A percentile compares a stretch with the other conserved stretches of the same genome.
Evolutionary conservation across 441 rosid species (phyloP).

Genomic region (Mallotus japonicus): DNA sequence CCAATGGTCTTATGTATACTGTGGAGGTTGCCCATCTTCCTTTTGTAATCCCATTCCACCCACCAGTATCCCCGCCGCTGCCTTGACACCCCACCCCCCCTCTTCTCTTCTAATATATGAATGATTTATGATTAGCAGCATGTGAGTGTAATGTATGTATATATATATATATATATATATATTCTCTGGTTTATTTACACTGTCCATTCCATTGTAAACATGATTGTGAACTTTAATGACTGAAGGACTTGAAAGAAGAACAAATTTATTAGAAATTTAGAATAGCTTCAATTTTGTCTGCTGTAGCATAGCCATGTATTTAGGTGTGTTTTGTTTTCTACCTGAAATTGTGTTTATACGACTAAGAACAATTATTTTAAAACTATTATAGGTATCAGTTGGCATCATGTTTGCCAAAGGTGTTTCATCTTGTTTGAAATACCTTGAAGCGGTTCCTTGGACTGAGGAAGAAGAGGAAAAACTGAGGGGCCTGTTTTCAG

Average conservation of each 20-base stretch:
- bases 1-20: no score
- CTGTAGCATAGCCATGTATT: not conserved
- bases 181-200: not conserved
- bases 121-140: not conserved
- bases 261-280: not conserved
- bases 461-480: constrained; percentile 91
- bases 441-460: constrained; percentile 91
- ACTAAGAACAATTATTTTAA: constrained; percentile 24
- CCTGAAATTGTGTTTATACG: not conserved
- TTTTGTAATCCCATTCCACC: no score
- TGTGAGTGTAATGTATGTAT: no score
- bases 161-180: no score
- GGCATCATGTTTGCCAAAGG: constrained; percentile 63
- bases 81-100: no score
- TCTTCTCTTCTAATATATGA: no score
- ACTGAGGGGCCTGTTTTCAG: constrained; percentile 49
- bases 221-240: not conserved
- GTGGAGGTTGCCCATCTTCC: no score
- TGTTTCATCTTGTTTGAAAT: constrained; percentile 62
- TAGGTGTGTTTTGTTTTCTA: not conserved
- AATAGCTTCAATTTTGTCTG: not conserved
- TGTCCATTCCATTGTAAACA: not conserved
- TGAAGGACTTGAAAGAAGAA: not conserved
- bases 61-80: no score
- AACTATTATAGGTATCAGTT: constrained; percentile 55